Base-by-base conservation (phyloP, 805 yeast genomes). In the Candida xiaguanensis region DNA sequence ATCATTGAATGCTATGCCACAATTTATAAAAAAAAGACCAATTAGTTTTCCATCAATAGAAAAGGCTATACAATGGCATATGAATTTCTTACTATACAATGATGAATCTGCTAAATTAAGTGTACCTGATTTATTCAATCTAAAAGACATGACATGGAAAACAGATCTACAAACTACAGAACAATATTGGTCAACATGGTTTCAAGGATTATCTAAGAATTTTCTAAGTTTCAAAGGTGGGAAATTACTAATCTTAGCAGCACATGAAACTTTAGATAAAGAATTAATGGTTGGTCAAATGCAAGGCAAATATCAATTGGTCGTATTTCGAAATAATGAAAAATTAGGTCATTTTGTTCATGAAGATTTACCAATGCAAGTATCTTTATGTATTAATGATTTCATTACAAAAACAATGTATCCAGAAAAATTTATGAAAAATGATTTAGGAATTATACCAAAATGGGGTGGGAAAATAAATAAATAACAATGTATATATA, bases 271-370 rank as follows among this genome's bases (percentile, higher is more conserved):
- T 15, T 69, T 95, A 22, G 99, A 93, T 61, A 88, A 83, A 46
- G 76, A 76, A 27, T 67, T 93, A 34, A 88, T 90, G 59, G 80
- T 93, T 37, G 99, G 97, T 1, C 99, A 95, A 61, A 93, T 93
- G 99, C 98, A 90, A 62, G 99, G 99, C 1, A 82, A 80, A 56
- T 93, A 84, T 59, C 99, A 95, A 61, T 71, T 93, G 29, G 80
- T 86, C 11, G 93, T 89, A 4, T 82, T 88, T 56, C 61, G 61
- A 45, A 83, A 81, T 39, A 70, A 56, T 26, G 45, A 55, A 5
- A 49, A 57, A 15, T 55, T 89, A 2, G 97, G 98, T 1, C 99
- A 93, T 62, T 93, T 90, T 50, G 66, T 95, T n/a, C 99, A 93
- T 34, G 99, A 93, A 56, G 99, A 93, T 58, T 72, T 75, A 5